Evolutionary conservation across 2,329 filamentous ascomycete genomes (phyloP).

Genomic region (Nothophaeocryptopus gaeumannii): DNA sequence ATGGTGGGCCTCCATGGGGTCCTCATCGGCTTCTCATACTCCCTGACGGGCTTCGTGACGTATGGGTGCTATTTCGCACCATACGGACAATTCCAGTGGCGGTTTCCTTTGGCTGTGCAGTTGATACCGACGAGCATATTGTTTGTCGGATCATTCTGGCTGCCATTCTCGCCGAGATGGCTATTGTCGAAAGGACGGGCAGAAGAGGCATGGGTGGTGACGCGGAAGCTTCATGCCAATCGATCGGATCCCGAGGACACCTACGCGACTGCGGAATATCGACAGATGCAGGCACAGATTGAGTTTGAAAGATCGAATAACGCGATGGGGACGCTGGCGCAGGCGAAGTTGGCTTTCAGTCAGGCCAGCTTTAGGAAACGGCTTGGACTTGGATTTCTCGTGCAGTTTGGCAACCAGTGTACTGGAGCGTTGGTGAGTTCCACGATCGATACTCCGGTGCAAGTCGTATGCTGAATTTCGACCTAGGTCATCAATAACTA

Average conservation of each 20-base stretch:
- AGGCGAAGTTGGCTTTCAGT: not conserved
- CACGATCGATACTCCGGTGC: not conserved
- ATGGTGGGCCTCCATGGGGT: constrained; percentile 11
- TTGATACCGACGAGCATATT: constrained; percentile 9
- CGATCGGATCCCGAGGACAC: constrained; percentile 1
- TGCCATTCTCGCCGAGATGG: constrained; percentile 11
- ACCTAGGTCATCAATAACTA: constrained; percentile 4
- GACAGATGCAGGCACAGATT: constrained; percentile 8
- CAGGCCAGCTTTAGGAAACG: constrained; percentile 4
- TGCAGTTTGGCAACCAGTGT: not conserved
- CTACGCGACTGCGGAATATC: constrained; percentile 6
- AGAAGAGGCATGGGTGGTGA: not conserved
- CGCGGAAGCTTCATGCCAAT: not conserved
- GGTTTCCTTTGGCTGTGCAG: constrained; percentile 10
- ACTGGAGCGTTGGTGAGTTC: not conserved
- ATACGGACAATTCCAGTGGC: constrained; percentile 10
- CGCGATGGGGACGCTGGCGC: no score
- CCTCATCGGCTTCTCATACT: constrained; percentile 10
- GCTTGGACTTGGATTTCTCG: constrained; percentile 1
- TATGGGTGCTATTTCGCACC: constrained; percentile 14
- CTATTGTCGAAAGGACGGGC: not conserved
- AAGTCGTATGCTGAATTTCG: not conserved
- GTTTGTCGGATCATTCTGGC: constrained; percentile 2
- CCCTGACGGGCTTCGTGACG: constrained; percentile 8
- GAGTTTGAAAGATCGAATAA: constrained; percentile 1